Conservation (phyloP, 2,329 filamentous ascomycete genomes). For the Penicillium janthinellum region DNA sequence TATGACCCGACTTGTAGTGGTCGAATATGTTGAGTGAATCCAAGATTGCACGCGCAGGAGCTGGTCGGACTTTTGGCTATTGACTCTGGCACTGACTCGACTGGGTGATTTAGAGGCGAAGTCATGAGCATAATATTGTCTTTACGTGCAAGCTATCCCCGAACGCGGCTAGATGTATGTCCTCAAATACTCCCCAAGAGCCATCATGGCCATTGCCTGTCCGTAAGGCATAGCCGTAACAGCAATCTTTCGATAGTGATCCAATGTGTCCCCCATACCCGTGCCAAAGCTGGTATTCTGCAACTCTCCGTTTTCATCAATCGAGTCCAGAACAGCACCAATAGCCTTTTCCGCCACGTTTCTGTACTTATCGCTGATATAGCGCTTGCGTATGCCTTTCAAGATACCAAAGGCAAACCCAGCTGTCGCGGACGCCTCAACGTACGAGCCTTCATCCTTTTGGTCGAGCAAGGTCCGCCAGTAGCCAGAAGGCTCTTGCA, state of each 20-base stretch:
- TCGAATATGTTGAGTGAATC: not conserved
- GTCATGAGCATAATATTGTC: no score
- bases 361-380: slow-evolving; percentile 64
- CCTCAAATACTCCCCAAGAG: slow-evolving; percentile 71
- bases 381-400: slow-evolving; percentile 70
- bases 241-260: slow-evolving; percentile 76
- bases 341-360: slow-evolving; percentile 66
- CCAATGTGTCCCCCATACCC: slow-evolving; percentile 70
- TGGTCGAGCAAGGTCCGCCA: slow-evolving; percentile 76
- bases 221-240: slow-evolving; percentile 82
- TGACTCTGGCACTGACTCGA: no score
- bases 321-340: slow-evolving; percentile 65
- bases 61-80: no score
- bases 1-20: not conserved
- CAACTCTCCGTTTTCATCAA: slow-evolving; percentile 69
- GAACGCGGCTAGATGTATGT: slow-evolving; percentile 44
- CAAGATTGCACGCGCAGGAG: no score
- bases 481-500: slow-evolving; percentile 66
- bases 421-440: slow-evolving; percentile 75
- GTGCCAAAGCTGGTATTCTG: slow-evolving; percentile 77
- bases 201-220: slow-evolving; percentile 83
- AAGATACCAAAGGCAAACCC: slow-evolving; percentile 80
- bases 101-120: no score
- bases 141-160: not conserved
- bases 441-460: slow-evolving; percentile 63